phyloP scores from a whole-genome alignment of 805 yeast species.

The Candida anglica region DNA sequence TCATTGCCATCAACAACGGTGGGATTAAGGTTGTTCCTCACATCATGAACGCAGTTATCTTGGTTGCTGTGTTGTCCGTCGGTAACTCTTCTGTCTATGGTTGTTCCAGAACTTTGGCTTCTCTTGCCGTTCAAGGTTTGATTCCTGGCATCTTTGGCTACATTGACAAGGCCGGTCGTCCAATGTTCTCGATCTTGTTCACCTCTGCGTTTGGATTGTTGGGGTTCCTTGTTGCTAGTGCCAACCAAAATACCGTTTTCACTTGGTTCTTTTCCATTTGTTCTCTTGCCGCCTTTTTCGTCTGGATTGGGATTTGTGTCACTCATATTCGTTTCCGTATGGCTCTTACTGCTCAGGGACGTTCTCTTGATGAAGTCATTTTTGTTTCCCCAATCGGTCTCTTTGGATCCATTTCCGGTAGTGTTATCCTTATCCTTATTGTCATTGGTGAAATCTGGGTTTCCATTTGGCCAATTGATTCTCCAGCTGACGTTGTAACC shows the following conservation, averaged over 20 bases:
- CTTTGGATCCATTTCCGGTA: constrained; percentile 21
- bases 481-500: constrained; percentile 22
- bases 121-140: constrained; percentile 59
- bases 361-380: constrained; percentile 22
- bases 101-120: constrained; percentile 58
- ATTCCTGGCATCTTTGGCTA: constrained; percentile 42
- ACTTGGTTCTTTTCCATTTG: constrained; percentile 27
- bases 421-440: constrained; percentile 26
- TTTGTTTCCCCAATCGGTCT: constrained; percentile 23
- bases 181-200: constrained; percentile 21
- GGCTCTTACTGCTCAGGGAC: constrained; percentile 23
- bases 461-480: constrained; percentile 34
- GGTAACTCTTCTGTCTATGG: constrained; percentile 66
- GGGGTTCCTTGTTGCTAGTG: constrained; percentile 21
- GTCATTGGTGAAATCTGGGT: constrained; percentile 37
- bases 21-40: constrained; percentile 60
- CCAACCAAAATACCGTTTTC: constrained; percentile 16
- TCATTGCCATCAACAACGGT: constrained; percentile 53
- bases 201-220: constrained; percentile 20
- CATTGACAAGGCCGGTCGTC: constrained; percentile 28
- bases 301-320: constrained; percentile 26
- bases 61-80: constrained; percentile 62
- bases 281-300: constrained; percentile 26
- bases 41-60: constrained; percentile 62
- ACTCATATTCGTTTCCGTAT: constrained; percentile 27